Conservation (phyloP, 371 early-diverging fungal genomes). For the Rhizomucor pusillus region DNA sequence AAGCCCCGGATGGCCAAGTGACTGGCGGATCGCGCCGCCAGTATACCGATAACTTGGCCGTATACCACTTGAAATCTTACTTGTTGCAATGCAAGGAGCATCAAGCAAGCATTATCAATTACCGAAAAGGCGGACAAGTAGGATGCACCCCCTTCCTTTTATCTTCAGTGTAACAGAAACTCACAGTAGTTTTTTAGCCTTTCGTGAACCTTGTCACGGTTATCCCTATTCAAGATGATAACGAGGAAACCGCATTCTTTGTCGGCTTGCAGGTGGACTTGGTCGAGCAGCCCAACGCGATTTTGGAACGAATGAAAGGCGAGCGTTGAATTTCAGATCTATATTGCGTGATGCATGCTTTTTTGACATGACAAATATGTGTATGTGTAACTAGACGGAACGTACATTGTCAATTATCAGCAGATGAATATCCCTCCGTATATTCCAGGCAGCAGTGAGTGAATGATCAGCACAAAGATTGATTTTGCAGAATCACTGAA, state of each 20-base stretch:
- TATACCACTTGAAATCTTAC: conserved; percentile 51
- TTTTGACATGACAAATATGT: too few species aligned
- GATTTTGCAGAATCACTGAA: too few species aligned
- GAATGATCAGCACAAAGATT: too few species aligned
- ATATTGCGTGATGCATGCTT: too few species aligned
- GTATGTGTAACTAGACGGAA: conserved; percentile 3
- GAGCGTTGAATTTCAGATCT: too few species aligned
- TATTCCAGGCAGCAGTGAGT: too few species aligned
- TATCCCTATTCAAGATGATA: conserved; percentile 58
- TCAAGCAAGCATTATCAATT: conserved; percentile 67
- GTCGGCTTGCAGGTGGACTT: conserved; percentile 75
- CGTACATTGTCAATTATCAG: conserved; percentile 44
- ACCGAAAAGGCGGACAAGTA: conserved; percentile 64
- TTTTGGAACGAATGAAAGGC: conserved; percentile 56
- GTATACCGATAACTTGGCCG: conserved; percentile 60
- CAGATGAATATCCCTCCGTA: conserved; percentile 27
- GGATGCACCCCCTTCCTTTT: too few species aligned
- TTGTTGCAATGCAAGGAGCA: conserved; percentile 56
- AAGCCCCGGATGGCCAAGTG: conserved; percentile 56
- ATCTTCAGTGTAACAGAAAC: too few species aligned
- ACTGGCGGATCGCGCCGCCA: conserved; percentile 48
- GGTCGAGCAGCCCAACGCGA: conserved; percentile 69
- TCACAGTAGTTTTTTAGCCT: too few species aligned
- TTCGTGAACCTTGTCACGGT: conserved; percentile 76
- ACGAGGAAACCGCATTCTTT: conserved; percentile 53